phyloP scores from a whole-genome alignment of 2,329 filamentous ascomycete genomes.

The Colletotrichum paranaense region DNA sequence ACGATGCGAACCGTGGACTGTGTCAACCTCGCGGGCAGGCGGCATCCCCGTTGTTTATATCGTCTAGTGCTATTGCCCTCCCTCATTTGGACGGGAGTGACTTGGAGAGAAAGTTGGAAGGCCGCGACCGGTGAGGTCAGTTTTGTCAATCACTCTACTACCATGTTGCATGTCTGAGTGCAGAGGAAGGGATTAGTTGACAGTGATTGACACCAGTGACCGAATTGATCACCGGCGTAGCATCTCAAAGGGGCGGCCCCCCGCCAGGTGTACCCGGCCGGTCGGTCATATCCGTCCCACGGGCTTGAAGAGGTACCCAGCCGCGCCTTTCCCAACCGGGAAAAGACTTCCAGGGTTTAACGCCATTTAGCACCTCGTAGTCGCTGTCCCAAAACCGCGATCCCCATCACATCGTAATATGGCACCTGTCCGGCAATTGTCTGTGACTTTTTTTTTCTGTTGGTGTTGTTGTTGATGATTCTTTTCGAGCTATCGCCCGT shows the following conservation, averaged over 20 bases:
- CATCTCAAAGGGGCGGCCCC: not conserved
- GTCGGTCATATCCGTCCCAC: conserved; percentile 25
- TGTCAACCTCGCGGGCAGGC: not conserved
- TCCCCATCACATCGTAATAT: conserved; percentile 18
- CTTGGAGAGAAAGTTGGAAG: too few relatives aligned
- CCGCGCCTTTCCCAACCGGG: not conserved
- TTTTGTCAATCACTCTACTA: not conserved
- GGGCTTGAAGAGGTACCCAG: not conserved
- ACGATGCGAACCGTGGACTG: not conserved
- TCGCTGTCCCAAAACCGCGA: not conserved
- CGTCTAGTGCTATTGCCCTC: not conserved
- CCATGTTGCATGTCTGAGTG: not conserved
- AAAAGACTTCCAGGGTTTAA: not conserved
- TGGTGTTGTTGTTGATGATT: not conserved
- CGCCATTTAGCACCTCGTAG: not conserved
- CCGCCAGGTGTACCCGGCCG: conserved; percentile 25
- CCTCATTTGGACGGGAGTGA: too few relatives aligned
- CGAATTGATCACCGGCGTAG: not conserved
- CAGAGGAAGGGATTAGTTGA: not conserved
- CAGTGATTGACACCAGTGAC: not conserved
- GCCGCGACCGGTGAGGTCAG: not conserved
- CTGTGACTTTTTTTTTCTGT: not conserved
- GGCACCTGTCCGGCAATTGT: conserved; percentile 16
- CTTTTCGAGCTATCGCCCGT: not conserved
- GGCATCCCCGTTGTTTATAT: conserved; percentile 31